Evolutionary conservation across 2,329 filamentous ascomycete genomes (phyloP), one percentile per base, ranked within the genome.

Genomic region (Diaporthe aspalathi): DNA sequence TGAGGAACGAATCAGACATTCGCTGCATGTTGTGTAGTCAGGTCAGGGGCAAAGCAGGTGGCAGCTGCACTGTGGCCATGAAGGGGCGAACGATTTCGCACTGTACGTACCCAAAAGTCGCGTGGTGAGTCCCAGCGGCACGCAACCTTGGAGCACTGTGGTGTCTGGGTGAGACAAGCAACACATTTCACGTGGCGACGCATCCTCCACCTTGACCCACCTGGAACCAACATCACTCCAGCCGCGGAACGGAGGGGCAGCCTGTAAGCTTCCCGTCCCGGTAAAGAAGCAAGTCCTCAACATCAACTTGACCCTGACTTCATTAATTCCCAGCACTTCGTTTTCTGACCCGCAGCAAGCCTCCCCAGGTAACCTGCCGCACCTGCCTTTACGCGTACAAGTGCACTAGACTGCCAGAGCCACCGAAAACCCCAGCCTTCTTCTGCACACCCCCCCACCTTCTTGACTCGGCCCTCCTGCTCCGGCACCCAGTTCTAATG

Each of bases 401-500:
- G 35, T 38, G 35, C 35, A 38, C 6, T 12, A 8, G n/a, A 27
- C 35, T 49, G 66, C 50, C 22, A 40, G 38, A 43, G 29, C 49
- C 54, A 38, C 32, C 40, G 5, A 29, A n/a, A 29, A 47, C 52
- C 29, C 24, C 53, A 24, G 35, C 49, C 27, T 40, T 40, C 24
- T 35, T 40, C 24, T 35, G 45, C 32, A 40, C 47, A 22, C 5
- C 45, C 53, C 32, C 5, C 32, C 22, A 35, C 45, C 38, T 24
- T 53, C 57, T 67, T 66, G 53, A 47, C 40, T 47, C 38, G n/a
- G 22, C 66, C 60, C 12, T 54, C 16, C 50, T 35, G 17, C 50
- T 4, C 29, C 67, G 22, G 12, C 43, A 3, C 27, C 24, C 45
- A 56, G 22, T 54, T 54, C 32, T 32, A 40, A 77, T 81, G 72